phyloP scores from a whole-genome alignment of 495 filamentous ascomycete species.

The Parachaetomium inaequale region DNA sequence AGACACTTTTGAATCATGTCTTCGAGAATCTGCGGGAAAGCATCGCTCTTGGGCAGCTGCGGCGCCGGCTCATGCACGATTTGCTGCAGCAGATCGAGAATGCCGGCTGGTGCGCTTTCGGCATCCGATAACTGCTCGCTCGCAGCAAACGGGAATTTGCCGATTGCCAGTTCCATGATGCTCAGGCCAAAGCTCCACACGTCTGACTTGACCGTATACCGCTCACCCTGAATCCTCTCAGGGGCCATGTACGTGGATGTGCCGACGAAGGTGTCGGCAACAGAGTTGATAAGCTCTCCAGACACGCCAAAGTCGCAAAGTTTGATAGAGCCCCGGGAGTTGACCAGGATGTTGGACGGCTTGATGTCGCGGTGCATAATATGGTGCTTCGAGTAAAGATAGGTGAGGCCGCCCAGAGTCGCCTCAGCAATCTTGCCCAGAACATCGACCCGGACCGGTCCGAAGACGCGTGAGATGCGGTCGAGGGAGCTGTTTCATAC shows the following conservation, averaged over 20 bases:
- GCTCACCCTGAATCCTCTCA: conserved; percentile 91
- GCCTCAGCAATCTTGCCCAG: conserved; percentile 98
- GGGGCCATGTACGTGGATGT: conserved; percentile 99
- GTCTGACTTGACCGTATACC: conserved; percentile 96
- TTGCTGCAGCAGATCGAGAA: conserved; percentile 91
- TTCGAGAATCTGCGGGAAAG: conserved; percentile 90
- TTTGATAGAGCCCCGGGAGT: conserved; percentile 91
- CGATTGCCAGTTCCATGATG: conserved; percentile 95
- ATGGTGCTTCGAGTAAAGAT: conserved; percentile 87
- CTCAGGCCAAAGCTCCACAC: conserved; percentile 98
- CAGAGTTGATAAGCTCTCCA: conserved; percentile 91
- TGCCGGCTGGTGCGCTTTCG: conserved; percentile 81
- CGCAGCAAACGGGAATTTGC: conserved; percentile 88
- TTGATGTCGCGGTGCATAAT: conserved; percentile 99
- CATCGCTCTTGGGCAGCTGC: conserved; percentile 90
- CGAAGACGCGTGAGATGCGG: conserved; percentile 87
- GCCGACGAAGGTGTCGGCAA: conserved; percentile 96
- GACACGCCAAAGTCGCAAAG: conserved; percentile 98
- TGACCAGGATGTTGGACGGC: conserved; percentile 93
- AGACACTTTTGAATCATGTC: conserved; percentile 96
- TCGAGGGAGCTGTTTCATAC: conserved; percentile 71
- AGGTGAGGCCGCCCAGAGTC: conserved; percentile 87
- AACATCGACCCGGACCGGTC: conserved; percentile 94
- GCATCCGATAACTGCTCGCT: conserved; percentile 62
- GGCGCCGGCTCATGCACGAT: conserved; percentile 97